Conservation (phyloP, 192 early-diverging fungal genomes). For the Coemansia reversa region DNA sequence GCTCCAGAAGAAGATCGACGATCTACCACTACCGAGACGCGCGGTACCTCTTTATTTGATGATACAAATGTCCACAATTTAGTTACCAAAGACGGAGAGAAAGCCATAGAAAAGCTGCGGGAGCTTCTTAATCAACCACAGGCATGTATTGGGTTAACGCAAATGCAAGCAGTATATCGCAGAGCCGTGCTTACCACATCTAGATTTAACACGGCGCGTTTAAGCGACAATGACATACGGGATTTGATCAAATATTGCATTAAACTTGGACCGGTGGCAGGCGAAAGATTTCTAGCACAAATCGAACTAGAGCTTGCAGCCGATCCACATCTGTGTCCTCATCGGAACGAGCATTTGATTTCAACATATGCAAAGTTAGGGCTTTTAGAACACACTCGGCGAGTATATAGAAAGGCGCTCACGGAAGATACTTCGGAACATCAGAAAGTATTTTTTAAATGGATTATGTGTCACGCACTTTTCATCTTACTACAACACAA, state of each 20-base stretch:
- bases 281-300: constrained; percentile 24
- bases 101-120: constrained; percentile 9
- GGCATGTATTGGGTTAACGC: constrained; percentile 15
- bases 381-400: constrained; percentile 23
- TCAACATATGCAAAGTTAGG: constrained; percentile 37
- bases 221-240: constrained; percentile 3
- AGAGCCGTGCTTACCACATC: not conserved
- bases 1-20: not conserved
- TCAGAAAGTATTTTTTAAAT: constrained; percentile 7
- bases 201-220: not conserved
- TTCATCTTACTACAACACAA: constrained; percentile 27
- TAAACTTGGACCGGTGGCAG: constrained; percentile 19
- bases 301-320: constrained; percentile 31
- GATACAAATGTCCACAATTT: not conserved
- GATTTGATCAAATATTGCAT: constrained; percentile 18
- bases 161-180: constrained; percentile 24
- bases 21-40: not conserved
- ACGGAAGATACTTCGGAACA: not conserved
- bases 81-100: not conserved
- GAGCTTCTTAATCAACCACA: constrained; percentile 6
- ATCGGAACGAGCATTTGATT: constrained; percentile 9
- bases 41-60: not conserved
- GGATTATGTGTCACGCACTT: constrained; percentile 38
- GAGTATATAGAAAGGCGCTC: constrained; percentile 17
- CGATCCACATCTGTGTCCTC: constrained; percentile 10